Evolutionary conservation across 2,329 filamentous ascomycete genomes (phyloP), one percentile per base, ranked within the genome.

Genomic region (Domatiomyces globalis): DNA sequence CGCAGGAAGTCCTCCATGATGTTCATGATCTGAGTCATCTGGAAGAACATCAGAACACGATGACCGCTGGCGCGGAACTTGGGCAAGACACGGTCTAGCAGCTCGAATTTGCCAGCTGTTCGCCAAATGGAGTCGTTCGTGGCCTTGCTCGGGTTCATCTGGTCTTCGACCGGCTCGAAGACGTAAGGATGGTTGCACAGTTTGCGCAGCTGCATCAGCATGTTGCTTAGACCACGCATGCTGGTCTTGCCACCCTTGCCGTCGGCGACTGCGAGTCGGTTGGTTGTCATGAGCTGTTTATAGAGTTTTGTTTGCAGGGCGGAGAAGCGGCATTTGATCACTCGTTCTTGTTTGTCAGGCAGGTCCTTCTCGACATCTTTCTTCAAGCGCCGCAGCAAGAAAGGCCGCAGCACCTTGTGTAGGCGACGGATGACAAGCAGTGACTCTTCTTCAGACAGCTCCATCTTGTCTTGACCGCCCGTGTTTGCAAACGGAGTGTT

Each of bases 11-110:
- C 92, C 62, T 98, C 92, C 92, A 98, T 96, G 63, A 98, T 98
- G 70, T 98, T 95, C 92, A 98, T 98, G 66, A 98, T 98, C 56
- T 94, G 89, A 3, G 92, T 98, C 92, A 98, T 98, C 68, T 98
- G 92, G 77, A 98, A 98, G 78, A 98, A 98, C 85, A 98, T 96
- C 67, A 98, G 76, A 25, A 96, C 88, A 69, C 92, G 85, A 79
- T 98, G 92, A 15, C 87, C 87, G 1, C 87, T 89, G 2, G 78
- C 82, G 61, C 86, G 80, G 69, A 98, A 96, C 70, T 98, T 98
- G 46, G 92, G 92, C 57, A 98, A 69, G 55, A 98, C 76, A 49
- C 92, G 79, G 66, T 98, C 92, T 22, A 98, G 76, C 27, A 98
- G 76, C 71, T 98, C 92, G 62, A 98, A 98, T 70, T 98, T 98